phyloP scores from a whole-genome alignment of 805 yeast species.

The Wickerhamiella parazyma region DNA sequence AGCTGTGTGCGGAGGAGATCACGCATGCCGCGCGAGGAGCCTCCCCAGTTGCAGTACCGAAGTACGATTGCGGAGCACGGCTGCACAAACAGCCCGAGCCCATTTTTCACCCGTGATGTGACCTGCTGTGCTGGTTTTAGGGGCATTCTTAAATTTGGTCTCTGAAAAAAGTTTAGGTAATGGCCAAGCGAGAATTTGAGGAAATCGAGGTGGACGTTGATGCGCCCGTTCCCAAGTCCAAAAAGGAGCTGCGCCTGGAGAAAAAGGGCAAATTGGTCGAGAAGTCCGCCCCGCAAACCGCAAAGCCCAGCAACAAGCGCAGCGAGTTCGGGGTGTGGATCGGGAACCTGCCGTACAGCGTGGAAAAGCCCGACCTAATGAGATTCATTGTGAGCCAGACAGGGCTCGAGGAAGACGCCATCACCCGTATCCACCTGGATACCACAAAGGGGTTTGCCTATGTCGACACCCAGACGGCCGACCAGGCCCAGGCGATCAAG shows the following conservation, averaged over 20 bases:
- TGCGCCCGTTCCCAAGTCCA: conserved; percentile 72
- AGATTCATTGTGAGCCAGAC: conserved; percentile 37
- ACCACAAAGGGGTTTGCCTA: conserved; percentile 69
- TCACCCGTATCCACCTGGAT: conserved; percentile 74
- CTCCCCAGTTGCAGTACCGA: conserved; percentile 91
- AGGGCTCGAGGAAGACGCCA: conserved; percentile 33
- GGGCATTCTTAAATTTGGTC: background rate
- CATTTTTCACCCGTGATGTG: conserved; percentile 19
- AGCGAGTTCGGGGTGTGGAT: conserved; percentile 67
- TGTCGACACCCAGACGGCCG: conserved; percentile 55
- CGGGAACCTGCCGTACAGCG: conserved; percentile 80
- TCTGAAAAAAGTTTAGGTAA: background rate
- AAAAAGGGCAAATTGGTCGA: conserved; percentile 43
- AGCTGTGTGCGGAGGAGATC: conserved; percentile 46
- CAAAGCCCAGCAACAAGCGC: conserved; percentile 10
- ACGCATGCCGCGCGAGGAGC: conserved; percentile 72
- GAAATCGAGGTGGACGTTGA: conserved; percentile 31
- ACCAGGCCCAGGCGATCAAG: conserved; percentile 49
- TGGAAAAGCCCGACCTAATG: conserved; percentile 58
- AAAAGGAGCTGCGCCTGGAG: conserved; percentile 74
- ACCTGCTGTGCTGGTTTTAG: conserved; percentile 3
- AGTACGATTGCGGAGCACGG: conserved; percentile 59
- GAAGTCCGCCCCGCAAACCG: conserved; percentile 22
- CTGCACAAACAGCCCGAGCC: conserved; percentile 26
- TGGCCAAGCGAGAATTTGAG: conserved; percentile 21